phyloP scores from a whole-genome alignment of 345 rosid species.

The Aquilaria yunnanensis region DNA sequence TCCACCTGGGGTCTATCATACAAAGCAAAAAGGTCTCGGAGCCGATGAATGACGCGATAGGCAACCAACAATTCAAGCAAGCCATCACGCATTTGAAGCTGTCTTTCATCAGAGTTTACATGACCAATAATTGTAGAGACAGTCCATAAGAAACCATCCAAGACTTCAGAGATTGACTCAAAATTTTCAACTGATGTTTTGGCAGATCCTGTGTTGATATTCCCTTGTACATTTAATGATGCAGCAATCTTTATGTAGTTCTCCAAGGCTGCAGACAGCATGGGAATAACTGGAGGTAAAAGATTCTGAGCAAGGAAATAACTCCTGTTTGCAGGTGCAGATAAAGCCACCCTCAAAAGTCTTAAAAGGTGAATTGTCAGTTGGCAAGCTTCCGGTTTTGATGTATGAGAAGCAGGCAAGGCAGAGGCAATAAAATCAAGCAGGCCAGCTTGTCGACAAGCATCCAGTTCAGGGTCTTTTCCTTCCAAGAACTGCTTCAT shows the following conservation, averaged over 20 bases:
- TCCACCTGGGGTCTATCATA: slow-evolving; percentile 84
- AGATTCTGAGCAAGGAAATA: slow-evolving; percentile 74
- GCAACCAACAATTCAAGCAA: slow-evolving; percentile 61
- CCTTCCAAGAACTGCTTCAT: slow-evolving; percentile 59
- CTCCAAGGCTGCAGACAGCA: slow-evolving; percentile 69
- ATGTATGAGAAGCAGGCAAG: slow-evolving; percentile 71
- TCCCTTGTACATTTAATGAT: slow-evolving; percentile 43
- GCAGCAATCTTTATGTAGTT: slow-evolving; percentile 75
- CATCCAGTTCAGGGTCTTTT: slow-evolving; percentile 67
- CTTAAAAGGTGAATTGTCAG: slow-evolving; percentile 60
- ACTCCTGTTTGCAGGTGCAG: slow-evolving; percentile 52
- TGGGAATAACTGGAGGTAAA: slow-evolving; percentile 68
- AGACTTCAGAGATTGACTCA: slow-evolving; percentile 56
- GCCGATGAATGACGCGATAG: slow-evolving; percentile 62
- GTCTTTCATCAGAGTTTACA: slow-evolving; percentile 47
- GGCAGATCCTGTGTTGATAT: slow-evolving; percentile 27
- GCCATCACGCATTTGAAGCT: slow-evolving; percentile 65
- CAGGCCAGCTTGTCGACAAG: slow-evolving; percentile 73
- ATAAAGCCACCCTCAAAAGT: slow-evolving; percentile 58
- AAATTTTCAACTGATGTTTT: slow-evolving; percentile 55
- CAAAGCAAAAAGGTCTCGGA: slow-evolving; percentile 69
- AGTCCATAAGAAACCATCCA: slow-evolving; percentile 61
- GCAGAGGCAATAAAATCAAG: slow-evolving; percentile 78
- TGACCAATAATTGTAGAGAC: slow-evolving; percentile 49
- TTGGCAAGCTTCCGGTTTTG: slow-evolving; percentile 80